Evolutionary conservation across 176 grass and related monocot species (phyloP), one percentile per base, ranked within the genome.

Genomic region (Echinochloa phyllopogon): DNA sequence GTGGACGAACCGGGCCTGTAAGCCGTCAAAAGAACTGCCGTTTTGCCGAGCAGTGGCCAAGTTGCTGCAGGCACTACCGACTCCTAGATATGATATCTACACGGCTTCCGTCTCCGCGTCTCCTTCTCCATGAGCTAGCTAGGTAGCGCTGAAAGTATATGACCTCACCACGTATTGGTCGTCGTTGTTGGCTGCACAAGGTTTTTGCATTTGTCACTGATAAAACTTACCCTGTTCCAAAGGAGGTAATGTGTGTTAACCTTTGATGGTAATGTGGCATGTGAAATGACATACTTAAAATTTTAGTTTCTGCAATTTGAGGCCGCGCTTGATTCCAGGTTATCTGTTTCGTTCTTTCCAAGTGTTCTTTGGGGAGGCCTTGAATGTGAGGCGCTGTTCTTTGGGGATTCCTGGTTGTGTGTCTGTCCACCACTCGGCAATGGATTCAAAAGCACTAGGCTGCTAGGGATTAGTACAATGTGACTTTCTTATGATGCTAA

Each of bases 41-140:
- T 80, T 74, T 38, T 10, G 39, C 59, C 33, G 1, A 64, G 68
- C 45, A 67, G 77, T 67, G 62, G 85, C 58, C 69, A 74, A 87
- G 38, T 65, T 87, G 77, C 77, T 47, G 85, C 77, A 39, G 61
- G 9, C 69, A 66, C 57, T 2, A 56, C n/a, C n/a, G n/a, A 45
- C 5, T 6, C 9, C 41, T 40, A 4, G 1, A 8, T 33, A 15
- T 8, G 3, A 16, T 18, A 16, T 18, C 18, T 18, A 9, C 29
- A 3, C 4, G 10, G 58, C n/a, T 79, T 72, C 42, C 65, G 66
- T 80, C 65, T 79, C 58, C 36, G 17, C 27, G 41, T 51, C 61
- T 50, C 59, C 60, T 68, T 85, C 50, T 56, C 53, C 40, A 8
- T 45, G 66, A n/a, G 21, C 27, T 15, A 64, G n/a, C n/a, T n/a